Evolutionary conservation across 192 early-diverging fungal species (phyloP).

Genomic region (Backusella australiensis): DNA sequence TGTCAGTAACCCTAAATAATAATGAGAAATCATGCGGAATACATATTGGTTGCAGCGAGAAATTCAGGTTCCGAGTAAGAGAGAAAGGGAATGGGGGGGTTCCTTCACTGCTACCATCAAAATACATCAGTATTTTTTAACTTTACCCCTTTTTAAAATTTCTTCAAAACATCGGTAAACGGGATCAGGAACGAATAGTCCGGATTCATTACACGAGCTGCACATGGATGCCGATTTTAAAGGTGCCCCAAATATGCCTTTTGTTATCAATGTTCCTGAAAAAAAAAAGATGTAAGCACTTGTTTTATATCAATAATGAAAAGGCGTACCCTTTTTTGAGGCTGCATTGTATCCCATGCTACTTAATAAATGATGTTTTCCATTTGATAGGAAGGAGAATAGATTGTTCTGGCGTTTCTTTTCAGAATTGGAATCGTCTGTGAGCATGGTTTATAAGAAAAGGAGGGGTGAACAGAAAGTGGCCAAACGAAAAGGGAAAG

Average conservation of each 20-base stretch:
- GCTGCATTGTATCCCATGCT: not conserved
- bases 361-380: conserved; percentile 14
- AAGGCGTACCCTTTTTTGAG: conserved; percentile 17
- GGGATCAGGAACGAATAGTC: conserved; percentile 24
- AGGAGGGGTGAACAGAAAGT: not conserved
- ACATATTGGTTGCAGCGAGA: conserved; percentile 1
- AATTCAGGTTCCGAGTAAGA: not conserved
- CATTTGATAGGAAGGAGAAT: conserved; percentile 19
- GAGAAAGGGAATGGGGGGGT: not conserved
- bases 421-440: not conserved
- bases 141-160: conserved; percentile 28
- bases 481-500: not conserved
- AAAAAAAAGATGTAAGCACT: not conserved
- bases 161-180: conserved; percentile 32
- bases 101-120: not conserved
- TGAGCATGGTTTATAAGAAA: conserved; percentile 14
- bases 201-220: conserved; percentile 16
- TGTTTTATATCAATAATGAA: not conserved
- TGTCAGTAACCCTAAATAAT: conserved; percentile 22
- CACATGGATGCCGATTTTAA: conserved; percentile 26
- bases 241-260: conserved; percentile 31
- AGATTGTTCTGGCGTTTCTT: conserved; percentile 19
- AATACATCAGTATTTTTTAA: not conserved
- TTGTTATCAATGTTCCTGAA: conserved; percentile 1
- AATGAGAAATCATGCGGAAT: conserved; percentile 9